Percentiles rank a stretch among this genome's conserved stretches.
phyloP scores from a whole-genome alignment of 108 stramenopile genomes.

The Chaetoceros tenuissimus region DNA sequence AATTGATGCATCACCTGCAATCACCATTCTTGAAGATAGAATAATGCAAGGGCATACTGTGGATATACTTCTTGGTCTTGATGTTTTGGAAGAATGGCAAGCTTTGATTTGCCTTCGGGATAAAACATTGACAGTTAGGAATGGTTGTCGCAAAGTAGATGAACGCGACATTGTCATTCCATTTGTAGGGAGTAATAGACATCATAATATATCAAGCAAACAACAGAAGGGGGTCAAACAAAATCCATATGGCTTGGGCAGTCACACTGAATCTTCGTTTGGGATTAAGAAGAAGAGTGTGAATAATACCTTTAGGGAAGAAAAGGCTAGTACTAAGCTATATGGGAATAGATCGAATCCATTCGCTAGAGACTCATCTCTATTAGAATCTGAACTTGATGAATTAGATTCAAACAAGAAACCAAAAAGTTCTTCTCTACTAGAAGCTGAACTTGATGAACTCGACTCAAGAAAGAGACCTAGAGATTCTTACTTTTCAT shows the following conservation, averaged over 20 bases:
- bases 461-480: not conserved
- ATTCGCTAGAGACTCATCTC: not conserved
- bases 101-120: conserved; percentile 5
- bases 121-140: not conserved
- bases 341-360: not conserved
- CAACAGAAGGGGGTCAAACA: not conserved
- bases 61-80: conserved; percentile 28
- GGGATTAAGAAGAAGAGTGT: not conserved
- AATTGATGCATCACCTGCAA: conserved; percentile 16
- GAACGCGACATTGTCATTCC: not conserved
- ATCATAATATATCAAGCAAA: no score
- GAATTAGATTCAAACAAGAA: no score
- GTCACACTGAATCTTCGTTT: not conserved
- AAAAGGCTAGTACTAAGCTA: not conserved
- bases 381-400: not conserved
- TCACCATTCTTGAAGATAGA: conserved; percentile 41
- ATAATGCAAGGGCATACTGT: conserved; percentile 26
- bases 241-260: not conserved
- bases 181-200: not conserved
- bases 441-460: not conserved
- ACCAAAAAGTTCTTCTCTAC: not conserved
- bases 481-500: not conserved
- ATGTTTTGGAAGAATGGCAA: conserved; percentile 14
- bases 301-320: not conserved
- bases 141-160: not conserved